phyloP scores from a whole-genome alignment of 306 rosid genomes.

The Boehmeria nivea region DNA sequence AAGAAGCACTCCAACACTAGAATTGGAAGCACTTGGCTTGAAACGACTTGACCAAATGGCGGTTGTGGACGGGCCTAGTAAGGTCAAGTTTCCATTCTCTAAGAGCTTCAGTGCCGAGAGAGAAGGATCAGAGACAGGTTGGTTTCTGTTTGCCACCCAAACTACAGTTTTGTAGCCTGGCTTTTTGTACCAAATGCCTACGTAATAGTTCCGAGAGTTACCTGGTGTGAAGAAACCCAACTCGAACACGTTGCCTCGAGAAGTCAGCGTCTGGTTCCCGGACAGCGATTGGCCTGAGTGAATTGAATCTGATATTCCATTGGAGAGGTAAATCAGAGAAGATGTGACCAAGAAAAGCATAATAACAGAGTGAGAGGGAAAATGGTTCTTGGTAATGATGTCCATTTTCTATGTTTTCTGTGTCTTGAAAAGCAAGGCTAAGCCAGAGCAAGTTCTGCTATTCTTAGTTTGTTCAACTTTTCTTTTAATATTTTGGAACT shows the following conservation, averaged over 20 bases:
- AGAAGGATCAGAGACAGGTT: conserved; percentile 27
- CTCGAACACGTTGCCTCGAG: conserved; percentile 12
- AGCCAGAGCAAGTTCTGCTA: too few species aligned
- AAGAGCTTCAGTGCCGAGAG: conserved; percentile 15
- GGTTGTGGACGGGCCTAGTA: background rate
- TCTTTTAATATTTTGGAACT: too few species aligned
- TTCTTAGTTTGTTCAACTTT: too few species aligned
- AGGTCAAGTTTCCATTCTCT: conserved; percentile 19
- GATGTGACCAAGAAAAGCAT: background rate
- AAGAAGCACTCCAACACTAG: conserved; percentile 14
- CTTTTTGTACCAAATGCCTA: conserved; percentile 37
- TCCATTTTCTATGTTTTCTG: too few species aligned
- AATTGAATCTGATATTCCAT: conserved; percentile 10
- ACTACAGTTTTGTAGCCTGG: conserved; percentile 19
- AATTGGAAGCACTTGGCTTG: background rate
- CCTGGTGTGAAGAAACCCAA: conserved; percentile 29
- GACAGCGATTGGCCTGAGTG: conserved; percentile 13
- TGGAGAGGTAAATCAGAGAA: too few species aligned
- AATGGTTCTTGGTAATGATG: background rate
- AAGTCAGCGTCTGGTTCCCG: conserved; percentile 20
- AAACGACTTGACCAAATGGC: conserved; percentile 25
- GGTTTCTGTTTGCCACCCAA: conserved; percentile 38
- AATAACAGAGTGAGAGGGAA: too few species aligned
- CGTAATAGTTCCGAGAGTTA: conserved; percentile 14
- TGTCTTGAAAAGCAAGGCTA: too few species aligned